Evolutionary conservation across 495 filamentous ascomycete genomes (phyloP).

Genomic region (Daldinia childiae): DNA sequence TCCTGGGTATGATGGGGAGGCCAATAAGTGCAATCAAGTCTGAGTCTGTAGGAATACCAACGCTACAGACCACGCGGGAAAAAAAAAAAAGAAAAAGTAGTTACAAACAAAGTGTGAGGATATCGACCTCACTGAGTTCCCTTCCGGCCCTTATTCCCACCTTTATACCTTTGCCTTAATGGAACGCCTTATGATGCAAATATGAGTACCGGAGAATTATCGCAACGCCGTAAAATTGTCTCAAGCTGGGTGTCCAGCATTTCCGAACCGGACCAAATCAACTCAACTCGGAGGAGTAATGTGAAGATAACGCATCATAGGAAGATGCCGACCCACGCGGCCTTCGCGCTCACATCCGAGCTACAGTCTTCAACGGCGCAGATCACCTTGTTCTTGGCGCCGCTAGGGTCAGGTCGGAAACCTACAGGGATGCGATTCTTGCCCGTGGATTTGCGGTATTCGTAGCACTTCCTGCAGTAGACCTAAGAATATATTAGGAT

Average conservation of each 20-base stretch:
- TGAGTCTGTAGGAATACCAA: not conserved
- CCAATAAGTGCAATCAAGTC: not conserved
- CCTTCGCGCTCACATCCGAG: conserved; percentile 49
- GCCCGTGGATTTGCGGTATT: conserved; percentile 46
- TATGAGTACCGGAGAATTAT: conserved; percentile 2
- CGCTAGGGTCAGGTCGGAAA: conserved; percentile 37
- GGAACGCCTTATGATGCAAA: conserved; percentile 34
- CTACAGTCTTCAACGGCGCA: conserved; percentile 58
- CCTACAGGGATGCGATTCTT: conserved; percentile 28
- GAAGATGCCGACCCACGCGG: conserved; percentile 59
- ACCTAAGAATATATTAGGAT: conserved; percentile 47
- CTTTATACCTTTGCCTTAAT: not conserved
- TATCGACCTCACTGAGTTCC: conserved; percentile 1
- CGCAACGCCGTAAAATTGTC: conserved; percentile 2
- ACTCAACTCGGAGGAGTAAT: not conserved
- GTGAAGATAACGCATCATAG: conserved; percentile 17
- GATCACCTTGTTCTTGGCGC: conserved; percentile 43
- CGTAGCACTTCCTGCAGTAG: conserved; percentile 58
- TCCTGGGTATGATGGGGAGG: not conserved
- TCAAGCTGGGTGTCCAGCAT: conserved; percentile 14
- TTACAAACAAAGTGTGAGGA: not conserved
- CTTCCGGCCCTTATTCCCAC: conserved; percentile 1
- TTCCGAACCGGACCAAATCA: not conserved
- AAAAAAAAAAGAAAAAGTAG: not conserved
- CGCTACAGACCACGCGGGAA: not conserved